phyloP scores from a whole-genome alignment of 768 basidiomycete genomes.

The Atractiella rhizophila region DNA sequence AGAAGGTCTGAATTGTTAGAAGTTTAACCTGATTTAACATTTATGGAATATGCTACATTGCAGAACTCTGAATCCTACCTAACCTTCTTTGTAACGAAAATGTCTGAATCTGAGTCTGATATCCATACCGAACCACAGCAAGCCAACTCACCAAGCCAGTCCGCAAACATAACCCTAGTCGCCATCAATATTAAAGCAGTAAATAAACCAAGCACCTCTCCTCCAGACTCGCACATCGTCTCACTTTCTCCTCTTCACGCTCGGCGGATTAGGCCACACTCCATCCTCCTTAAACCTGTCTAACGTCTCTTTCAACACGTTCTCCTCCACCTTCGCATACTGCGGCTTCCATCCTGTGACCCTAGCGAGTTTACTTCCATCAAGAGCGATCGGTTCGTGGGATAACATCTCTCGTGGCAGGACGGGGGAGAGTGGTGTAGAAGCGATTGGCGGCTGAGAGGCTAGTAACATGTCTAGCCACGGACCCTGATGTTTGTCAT shows the following conservation, averaged over 20 bases:
- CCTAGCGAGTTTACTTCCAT: background rate
- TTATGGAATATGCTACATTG: too few relatives aligned
- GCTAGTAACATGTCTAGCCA: background rate
- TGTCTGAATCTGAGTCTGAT: too few relatives aligned
- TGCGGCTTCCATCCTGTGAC: background rate
- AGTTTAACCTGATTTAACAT: too few relatives aligned
- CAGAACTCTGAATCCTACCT: too few relatives aligned
- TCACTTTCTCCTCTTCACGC: background rate
- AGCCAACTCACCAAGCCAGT: too few relatives aligned
- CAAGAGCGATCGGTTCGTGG: background rate
- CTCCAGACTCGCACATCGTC: too few relatives aligned
- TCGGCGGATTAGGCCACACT: background rate
- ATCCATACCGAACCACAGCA: too few relatives aligned
- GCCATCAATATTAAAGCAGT: too few relatives aligned
- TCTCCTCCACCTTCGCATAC: background rate
- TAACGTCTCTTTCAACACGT: background rate
- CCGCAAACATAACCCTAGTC: too few relatives aligned
- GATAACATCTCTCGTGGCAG: slow-evolving; percentile 1
- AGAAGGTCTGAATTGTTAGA: too few relatives aligned
- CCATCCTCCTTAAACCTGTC: background rate
- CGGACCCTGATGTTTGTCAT: background rate
- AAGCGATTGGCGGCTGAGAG: background rate
- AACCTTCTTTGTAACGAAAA: too few relatives aligned
- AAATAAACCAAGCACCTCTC: too few relatives aligned
- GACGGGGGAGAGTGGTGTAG: background rate